phyloP scores from a whole-genome alignment of 2,329 filamentous ascomycete species.

The Aspergillus chevalieri region DNA sequence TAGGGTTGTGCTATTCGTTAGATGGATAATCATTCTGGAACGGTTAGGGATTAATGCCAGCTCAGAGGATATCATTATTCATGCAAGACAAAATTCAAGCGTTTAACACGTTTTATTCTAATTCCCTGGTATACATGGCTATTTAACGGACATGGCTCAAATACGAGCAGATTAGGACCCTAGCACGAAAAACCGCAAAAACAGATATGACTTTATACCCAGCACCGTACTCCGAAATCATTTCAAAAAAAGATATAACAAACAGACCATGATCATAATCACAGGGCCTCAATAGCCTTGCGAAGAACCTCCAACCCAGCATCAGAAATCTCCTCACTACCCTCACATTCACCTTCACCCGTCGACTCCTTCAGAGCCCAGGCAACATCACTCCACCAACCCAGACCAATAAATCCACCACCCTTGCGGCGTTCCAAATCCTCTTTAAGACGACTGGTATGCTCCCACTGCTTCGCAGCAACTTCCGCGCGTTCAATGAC shows the following conservation, averaged over 20 bases:
- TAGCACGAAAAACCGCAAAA: background rate
- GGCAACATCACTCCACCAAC: conserved; percentile 80
- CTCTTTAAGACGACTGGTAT: conserved; percentile 84
- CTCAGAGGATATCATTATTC: too few relatives aligned
- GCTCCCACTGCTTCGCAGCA: conserved; percentile 88
- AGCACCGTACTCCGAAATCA: background rate
- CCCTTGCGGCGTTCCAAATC: conserved; percentile 74
- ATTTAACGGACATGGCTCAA: background rate
- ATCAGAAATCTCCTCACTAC: conserved; percentile 34
- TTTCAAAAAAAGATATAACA: conserved; percentile 2
- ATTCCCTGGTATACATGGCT: background rate
- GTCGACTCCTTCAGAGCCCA: conserved; percentile 59
- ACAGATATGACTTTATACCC: background rate
- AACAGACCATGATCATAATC: conserved; percentile 10
- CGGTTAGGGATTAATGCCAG: too few relatives aligned
- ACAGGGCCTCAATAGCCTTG: conserved; percentile 52
- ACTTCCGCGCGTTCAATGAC: conserved; percentile 83
- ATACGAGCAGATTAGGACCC: background rate
- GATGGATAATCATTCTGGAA: too few relatives aligned
- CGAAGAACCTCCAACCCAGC: conserved; percentile 52
- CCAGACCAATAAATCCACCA: conserved; percentile 75
- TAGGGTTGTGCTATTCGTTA: too few relatives aligned
- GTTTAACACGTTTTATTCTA: background rate
- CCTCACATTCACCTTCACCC: conserved; percentile 24
- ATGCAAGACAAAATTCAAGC: too few relatives aligned